A percentile compares a stretch with the other conserved stretches of the same genome.
phyloP scores from a whole-genome alignment of 805 yeast genomes.

The Ogataea nakhonphanomensis region DNA sequence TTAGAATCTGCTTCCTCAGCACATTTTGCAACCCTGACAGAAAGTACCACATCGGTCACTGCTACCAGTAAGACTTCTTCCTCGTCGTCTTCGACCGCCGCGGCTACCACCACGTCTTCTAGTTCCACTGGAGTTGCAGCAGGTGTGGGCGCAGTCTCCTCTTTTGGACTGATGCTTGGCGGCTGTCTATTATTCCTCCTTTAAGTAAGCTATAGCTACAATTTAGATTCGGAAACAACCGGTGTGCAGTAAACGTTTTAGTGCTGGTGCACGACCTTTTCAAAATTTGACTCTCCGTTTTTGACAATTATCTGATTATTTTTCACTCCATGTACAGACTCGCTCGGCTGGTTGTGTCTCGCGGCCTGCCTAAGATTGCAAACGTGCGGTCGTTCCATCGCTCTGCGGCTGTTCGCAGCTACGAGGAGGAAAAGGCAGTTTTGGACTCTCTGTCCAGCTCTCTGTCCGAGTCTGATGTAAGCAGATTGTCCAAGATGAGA shows the following conservation, averaged over 20 bases:
- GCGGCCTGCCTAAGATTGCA: conserved; percentile 1
- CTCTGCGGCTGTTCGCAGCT: conserved; percentile 36
- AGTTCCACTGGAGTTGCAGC: conserved; percentile 11
- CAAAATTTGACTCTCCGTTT: background rate
- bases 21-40: conserved; percentile 10
- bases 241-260: background rate
- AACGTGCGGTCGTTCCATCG: conserved; percentile 32
- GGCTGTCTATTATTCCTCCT: background rate
- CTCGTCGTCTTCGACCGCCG: conserved; percentile 13
- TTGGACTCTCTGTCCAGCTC: conserved; percentile 53
- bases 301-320: background rate
- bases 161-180: conserved; percentile 4
- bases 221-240: background rate
- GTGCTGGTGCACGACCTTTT: background rate
- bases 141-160: conserved; percentile 2
- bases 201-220: background rate
- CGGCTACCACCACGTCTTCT: conserved; percentile 6
- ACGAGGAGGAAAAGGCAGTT: conserved; percentile 70
- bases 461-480: conserved; percentile 50
- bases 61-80: no score
- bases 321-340: conserved; percentile 4
- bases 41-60: conserved; percentile 12
- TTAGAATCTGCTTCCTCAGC: conserved; percentile 26
- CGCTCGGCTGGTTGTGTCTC: conserved; percentile 7
- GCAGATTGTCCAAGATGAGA: conserved; percentile 60